Base-by-base conservation (phyloP, 148 eudicot genomes). In the Oxyria digyna region DNA sequence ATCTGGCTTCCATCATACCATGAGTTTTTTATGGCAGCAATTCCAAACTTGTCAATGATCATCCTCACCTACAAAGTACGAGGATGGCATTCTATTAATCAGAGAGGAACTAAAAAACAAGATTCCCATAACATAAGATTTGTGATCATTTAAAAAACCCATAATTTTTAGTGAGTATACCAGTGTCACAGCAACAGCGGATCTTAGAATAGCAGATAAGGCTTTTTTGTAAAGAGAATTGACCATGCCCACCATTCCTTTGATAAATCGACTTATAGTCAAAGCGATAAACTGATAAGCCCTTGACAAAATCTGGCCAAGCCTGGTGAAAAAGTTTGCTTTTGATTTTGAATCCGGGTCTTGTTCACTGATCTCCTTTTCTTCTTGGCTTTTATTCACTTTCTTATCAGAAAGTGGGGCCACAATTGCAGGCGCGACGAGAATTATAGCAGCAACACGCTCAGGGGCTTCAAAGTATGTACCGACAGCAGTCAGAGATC, bases 381-480 rank as follows among this genome's bases (percentile, higher is more conserved):
- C 69, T 33, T n/a, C 68, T 20, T 79, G 75, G 59, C 76, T 76
- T 66, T 77, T 78, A 20, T 64, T 52, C 48, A 62, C 65, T 67
- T 83, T 85, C 37, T 68, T 76, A 65, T 71, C 48, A 50, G 77
- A 68, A 29, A 74, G 70, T 8, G 96, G 96, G 46, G 96, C 88
- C 8, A 89, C 0, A 75, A 93, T 89, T 68, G 98, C 98, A 6
- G 96, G 98, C 29, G 91, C 98, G 45, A 93, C 92, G 52, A 93
- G 92, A 75, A 93, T 83, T 72, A 93, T 73, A 49, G 95, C 98
- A 79, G 98, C 95, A 74, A 93, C 82, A 4, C 85, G 85, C 50
- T 85, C 85, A 20, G 98, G 98, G 62, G 98, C 95, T 79, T 89
- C 96, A 67, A 93, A 88, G 78, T 93, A 93, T 71, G 98, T 35